Conservation (phyloP, 2,329 filamentous ascomycete genomes). For the Dothistroma septosporum region DNA sequence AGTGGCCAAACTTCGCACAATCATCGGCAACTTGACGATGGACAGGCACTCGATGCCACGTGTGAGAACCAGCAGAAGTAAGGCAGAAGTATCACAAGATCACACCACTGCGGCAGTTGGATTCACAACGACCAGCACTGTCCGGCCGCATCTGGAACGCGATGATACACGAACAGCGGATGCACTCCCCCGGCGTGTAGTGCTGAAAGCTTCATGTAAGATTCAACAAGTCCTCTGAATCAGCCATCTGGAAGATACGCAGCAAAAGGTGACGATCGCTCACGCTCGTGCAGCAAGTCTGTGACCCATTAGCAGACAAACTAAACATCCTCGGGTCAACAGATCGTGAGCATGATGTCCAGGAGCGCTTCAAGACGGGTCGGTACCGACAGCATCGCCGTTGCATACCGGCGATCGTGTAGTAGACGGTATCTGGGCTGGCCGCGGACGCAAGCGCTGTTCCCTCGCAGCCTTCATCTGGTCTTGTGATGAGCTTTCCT, state of each 20-base stretch:
- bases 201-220: no score
- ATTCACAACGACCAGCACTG: no score
- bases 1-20: conserved; percentile 1
- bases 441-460: neutral
- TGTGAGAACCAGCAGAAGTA: neutral
- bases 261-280: neutral
- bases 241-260: neutral
- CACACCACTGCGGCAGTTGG: neutral
- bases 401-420: neutral
- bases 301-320: neutral
- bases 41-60: no score
- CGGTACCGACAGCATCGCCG: neutral
- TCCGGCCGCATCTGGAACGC: no score
- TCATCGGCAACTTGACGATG: neutral
- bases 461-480: neutral
- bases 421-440: neutral
- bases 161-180: neutral
- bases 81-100: neutral
- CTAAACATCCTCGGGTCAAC: neutral
- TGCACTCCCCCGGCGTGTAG: no score
- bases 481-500: neutral
- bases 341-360: neutral
- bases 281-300: neutral
- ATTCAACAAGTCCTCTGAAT: no score
- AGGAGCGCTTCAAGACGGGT: neutral